Conservation (phyloP, 352 stramenopile genomes). For the Pythium biforme region DNA sequence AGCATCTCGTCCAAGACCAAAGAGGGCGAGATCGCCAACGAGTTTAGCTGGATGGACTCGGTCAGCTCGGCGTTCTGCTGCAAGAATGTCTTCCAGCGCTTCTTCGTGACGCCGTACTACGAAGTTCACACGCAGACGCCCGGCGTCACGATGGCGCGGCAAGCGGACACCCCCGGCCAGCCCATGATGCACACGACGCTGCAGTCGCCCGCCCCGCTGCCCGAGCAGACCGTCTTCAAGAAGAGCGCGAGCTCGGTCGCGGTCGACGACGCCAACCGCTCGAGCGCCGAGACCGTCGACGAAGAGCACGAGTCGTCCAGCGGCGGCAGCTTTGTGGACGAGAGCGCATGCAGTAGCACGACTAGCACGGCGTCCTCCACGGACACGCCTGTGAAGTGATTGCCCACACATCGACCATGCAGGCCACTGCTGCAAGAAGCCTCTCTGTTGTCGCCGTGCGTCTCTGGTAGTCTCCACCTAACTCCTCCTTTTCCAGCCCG, state of each 20-base stretch:
- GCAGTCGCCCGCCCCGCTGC: constrained; percentile 52
- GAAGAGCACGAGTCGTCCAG: constrained; percentile 34
- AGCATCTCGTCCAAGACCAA: constrained; percentile 55
- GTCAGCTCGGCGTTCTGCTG: constrained; percentile 72
- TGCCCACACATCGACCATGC: neutral
- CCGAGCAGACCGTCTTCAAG: constrained; percentile 26
- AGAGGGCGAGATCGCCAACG: constrained; percentile 44
- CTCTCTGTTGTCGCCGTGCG: neutral
- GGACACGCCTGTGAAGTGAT: constrained; percentile 27
- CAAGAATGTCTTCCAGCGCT: constrained; percentile 50
- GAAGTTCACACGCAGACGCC: constrained; percentile 78
- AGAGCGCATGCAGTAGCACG: constrained; percentile 40
- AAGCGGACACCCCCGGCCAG: constrained; percentile 68
- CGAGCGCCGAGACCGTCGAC: constrained; percentile 37
- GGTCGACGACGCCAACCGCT: constrained; percentile 33
- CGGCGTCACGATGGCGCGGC: constrained; percentile 49
- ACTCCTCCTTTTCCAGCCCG: neutral
- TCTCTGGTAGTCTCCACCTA: neutral
- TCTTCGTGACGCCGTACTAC: constrained; percentile 76
- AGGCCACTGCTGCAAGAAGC: no score
- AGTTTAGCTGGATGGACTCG: constrained; percentile 52
- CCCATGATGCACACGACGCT: constrained; percentile 45
- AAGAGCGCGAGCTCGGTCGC: constrained; percentile 38
- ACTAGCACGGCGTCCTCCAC: constrained; percentile 36
- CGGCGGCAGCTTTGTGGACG: constrained; percentile 33